A percentile compares a stretch with the other conserved stretches of the same genome.
Conservation (phyloP, 441 rosid genomes). For the Adansonia madagascariensis region DNA sequence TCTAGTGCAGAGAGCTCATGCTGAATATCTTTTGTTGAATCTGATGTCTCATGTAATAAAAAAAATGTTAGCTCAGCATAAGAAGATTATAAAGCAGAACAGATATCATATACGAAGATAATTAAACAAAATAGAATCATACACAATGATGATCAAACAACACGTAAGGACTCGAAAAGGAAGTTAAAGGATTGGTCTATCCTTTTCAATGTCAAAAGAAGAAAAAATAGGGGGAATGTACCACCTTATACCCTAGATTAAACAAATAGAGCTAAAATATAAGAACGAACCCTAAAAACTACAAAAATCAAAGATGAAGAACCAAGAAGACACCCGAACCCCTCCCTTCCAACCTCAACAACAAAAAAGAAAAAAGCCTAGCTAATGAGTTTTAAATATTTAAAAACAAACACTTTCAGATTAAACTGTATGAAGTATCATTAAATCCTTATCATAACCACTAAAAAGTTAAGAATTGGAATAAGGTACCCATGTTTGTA, state of each 20-base stretch:
- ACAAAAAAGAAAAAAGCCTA: neutral
- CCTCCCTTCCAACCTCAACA: neutral
- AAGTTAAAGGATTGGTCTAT: neutral
- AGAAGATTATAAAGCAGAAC: conserved; percentile 29
- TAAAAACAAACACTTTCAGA: neutral
- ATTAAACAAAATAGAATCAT: neutral
- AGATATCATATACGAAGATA: conserved; percentile 12
- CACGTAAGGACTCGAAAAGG: neutral
- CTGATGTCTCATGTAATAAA: conserved; percentile 59
- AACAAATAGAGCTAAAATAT: neutral
- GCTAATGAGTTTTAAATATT: neutral
- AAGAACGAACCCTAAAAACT: neutral
- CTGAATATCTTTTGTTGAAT: conserved; percentile 71
- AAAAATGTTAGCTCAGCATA: conserved; percentile 51
- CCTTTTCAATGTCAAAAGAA: neutral
- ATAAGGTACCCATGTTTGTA: conserved; percentile 34
- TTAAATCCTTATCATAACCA: neutral
- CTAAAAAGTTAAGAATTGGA: conserved; percentile 23
- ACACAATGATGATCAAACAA: too few species aligned
- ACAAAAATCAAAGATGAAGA: neutral
- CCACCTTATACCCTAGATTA: neutral
- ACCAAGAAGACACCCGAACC: neutral
- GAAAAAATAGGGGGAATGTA: neutral
- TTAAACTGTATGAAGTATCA: neutral
- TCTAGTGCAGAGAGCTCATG: conserved; percentile 68